Evolutionary conservation across 257 asterid genomes (phyloP).

Genomic region (Ophiorrhiza pumila): DNA sequence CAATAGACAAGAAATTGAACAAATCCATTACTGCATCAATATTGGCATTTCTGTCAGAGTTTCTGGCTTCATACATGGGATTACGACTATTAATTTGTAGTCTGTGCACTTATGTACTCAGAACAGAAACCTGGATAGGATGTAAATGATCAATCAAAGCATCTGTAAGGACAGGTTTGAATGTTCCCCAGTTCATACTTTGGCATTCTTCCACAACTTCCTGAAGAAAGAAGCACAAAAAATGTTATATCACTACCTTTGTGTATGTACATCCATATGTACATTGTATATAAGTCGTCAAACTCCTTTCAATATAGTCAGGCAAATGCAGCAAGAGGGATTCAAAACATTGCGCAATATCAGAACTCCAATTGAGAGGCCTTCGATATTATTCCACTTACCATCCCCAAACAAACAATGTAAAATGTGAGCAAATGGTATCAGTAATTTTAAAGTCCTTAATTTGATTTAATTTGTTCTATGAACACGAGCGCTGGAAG

Average conservation of each 20-base stretch:
- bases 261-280: background rate
- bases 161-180: conserved; percentile 70
- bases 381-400: background rate
- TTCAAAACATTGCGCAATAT: background rate
- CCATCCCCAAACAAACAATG: background rate
- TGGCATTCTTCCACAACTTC: conserved; percentile 83
- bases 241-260: conserved; percentile 3
- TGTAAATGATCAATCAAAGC: conserved; percentile 81
- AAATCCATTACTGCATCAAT: background rate
- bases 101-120: background rate
- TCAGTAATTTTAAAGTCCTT: conserved; percentile 1
- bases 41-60: background rate
- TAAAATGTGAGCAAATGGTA: background rate
- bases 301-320: background rate
- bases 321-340: background rate
- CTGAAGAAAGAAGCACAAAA: conserved; percentile 37
- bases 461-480: background rate
- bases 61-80: background rate
- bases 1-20: background rate
- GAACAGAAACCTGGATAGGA: conserved; percentile 78
- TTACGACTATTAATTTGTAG: background rate
- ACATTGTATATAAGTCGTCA: background rate
- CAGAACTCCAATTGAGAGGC: background rate
- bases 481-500: background rate
- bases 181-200: conserved; percentile 89